phyloP scores from a whole-genome alignment of 352 stramenopile genomes.

The Globisporangium spiculum region DNA sequence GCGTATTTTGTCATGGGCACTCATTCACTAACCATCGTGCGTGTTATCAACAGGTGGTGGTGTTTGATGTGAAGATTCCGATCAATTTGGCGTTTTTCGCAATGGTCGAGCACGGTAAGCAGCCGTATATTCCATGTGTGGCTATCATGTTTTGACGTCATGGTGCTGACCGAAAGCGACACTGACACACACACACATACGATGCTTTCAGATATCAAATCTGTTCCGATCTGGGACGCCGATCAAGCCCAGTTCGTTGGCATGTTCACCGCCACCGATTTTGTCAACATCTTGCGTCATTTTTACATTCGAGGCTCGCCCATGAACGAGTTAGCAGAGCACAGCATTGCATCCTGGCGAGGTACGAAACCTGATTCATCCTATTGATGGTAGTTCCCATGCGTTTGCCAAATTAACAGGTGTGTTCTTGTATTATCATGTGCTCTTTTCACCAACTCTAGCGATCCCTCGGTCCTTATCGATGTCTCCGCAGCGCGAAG shows the following conservation, averaged over 20 bases:
- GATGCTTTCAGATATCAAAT: slow-evolving; percentile 91
- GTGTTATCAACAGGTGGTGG: slow-evolving; percentile 71
- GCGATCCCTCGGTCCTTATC: slow-evolving; percentile 85
- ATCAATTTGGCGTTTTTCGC: slow-evolving; percentile 99
- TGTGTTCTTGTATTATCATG: background rate
- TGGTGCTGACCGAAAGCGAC: background rate
- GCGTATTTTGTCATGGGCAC: background rate
- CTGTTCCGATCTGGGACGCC: slow-evolving; percentile 96
- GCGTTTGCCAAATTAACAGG: background rate
- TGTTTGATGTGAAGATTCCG: slow-evolving; percentile 98
- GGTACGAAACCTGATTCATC: slow-evolving; percentile 26
- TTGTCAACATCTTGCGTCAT: slow-evolving; percentile 96
- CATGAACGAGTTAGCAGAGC: slow-evolving; percentile 85
- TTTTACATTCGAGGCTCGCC: slow-evolving; percentile 91
- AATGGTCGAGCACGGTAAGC: slow-evolving; percentile 96
- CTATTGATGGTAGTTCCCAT: background rate
- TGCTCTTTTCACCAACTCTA: slow-evolving; percentile 23
- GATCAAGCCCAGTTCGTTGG: slow-evolving; percentile 94
- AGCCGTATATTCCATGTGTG: slow-evolving; percentile 1
- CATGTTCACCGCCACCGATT: slow-evolving; percentile 97
- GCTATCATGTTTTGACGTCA: background rate
- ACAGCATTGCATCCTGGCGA: slow-evolving; percentile 85
- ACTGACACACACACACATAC: too few relatives aligned
- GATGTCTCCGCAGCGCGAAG: slow-evolving; percentile 52
- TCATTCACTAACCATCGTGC: background rate